Evolutionary conservation across 768 basidiomycete genomes (phyloP), one percentile per base, ranked within the genome.

Genomic region (Mrakia gelida): DNA sequence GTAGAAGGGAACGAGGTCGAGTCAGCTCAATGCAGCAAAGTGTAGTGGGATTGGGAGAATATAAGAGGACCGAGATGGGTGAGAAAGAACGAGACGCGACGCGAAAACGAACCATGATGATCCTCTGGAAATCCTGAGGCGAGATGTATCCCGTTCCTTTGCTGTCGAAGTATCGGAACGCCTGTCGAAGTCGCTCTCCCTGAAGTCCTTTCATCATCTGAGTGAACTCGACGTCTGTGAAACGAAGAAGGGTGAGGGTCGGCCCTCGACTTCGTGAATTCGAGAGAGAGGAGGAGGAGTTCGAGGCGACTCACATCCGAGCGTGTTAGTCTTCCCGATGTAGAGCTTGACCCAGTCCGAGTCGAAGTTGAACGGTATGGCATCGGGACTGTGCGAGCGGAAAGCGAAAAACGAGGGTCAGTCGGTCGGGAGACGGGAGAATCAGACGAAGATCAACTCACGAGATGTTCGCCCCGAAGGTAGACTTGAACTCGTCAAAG

Each of bases 271-370:
- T 26, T 30, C 15, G 4, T 38, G 3, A 2, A 30, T 21, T 67
- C 65, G 32, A 52, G 65, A 10, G 54, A 56, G 23, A 21, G 10
- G 23, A 10, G 3, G 5, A 56, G 54, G 28, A 8, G 28, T 13
- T 65, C 9, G 28, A 23, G 30, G 15, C 45, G 9, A 87, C 92
- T 82, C 82, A 94, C 95, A 97, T 86, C 94, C 94, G 76, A 97
- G 87, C 78, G 95, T 94, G 80, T 94, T 92, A 85, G 91, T 91
- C 86, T 93, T 93, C 78, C 97, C 97, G 61, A 98, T 88, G 85
- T 98, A 96, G 81, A 99, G 85, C 85, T 94, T 95, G 81, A 98
- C 89, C 97, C 97, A 99, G 84, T 95, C 92, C 82, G 92, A 92
- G 65, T 82, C 81, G 85, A 96, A 98, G 85, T 98, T 90, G 84